Evolutionary conservation across 2,329 filamentous ascomycete species (phyloP).

Genomic region (Calonectria montana): DNA sequence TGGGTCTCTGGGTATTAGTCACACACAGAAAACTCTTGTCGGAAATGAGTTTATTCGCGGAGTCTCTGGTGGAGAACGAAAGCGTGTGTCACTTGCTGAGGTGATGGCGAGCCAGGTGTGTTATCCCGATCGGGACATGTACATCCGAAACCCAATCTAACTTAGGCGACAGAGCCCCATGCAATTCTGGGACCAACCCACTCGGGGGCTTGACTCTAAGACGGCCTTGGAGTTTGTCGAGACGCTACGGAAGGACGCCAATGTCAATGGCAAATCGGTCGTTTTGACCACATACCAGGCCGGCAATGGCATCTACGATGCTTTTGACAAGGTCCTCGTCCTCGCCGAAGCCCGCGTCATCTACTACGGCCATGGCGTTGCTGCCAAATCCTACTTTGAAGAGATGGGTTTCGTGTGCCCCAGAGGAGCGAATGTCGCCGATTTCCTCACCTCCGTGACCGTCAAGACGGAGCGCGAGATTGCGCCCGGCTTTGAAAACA

Average conservation of each 20-base stretch:
- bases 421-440: slow-evolving; percentile 68
- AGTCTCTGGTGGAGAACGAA: slow-evolving; percentile 71
- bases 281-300: slow-evolving; percentile 77
- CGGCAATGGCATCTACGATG: slow-evolving; percentile 69
- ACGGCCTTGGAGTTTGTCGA: slow-evolving; percentile 78
- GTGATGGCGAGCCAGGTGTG: slow-evolving; percentile 60
- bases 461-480: slow-evolving; percentile 72
- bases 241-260: slow-evolving; percentile 68
- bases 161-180: slow-evolving; percentile 53
- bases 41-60: slow-evolving; percentile 72
- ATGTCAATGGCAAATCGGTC: slow-evolving; percentile 72
- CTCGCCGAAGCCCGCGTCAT: slow-evolving; percentile 75
- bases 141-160: neutral
- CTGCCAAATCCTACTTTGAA: slow-evolving; percentile 74
- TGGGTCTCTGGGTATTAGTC: slow-evolving; percentile 72
- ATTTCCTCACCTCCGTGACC: slow-evolving; percentile 76
- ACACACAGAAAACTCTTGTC: slow-evolving; percentile 70
- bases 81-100: slow-evolving; percentile 79
- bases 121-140: neutral
- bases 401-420: slow-evolving; percentile 70
- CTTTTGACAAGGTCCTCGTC: slow-evolving; percentile 79
- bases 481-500: slow-evolving; percentile 66
- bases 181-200: slow-evolving; percentile 78
- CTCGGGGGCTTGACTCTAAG: slow-evolving; percentile 75
- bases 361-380: slow-evolving; percentile 71